Evolutionary conservation across 148 eudicot genomes (phyloP).

Genomic region (Camellia granthamiana): DNA sequence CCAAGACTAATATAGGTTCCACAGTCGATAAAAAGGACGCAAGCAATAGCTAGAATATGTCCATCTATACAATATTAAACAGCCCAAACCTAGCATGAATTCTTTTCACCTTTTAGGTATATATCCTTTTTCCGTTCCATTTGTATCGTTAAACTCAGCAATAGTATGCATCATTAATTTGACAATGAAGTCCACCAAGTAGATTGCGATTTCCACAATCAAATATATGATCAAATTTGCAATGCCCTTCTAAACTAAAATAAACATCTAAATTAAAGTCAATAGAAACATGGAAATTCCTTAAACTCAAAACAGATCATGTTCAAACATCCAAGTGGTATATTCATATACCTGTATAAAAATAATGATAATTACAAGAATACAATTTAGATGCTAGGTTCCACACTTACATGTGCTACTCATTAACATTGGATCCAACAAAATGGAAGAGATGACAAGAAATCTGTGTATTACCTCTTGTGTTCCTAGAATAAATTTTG

Average conservation of each 20-base stretch:
- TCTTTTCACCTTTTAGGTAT: neutral
- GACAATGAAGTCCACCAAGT: no score
- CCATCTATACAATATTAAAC: no score
- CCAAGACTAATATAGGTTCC: neutral
- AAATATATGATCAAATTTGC: neutral
- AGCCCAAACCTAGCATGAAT: neutral
- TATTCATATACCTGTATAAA: neutral
- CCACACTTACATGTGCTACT: neutral
- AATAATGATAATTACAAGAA: neutral
- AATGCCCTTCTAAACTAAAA: neutral
- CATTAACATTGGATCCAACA: neutral
- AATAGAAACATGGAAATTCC: neutral
- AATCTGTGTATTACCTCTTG: constrained; percentile 2
- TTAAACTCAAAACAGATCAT: neutral
- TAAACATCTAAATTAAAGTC: neutral
- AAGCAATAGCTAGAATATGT: no score
- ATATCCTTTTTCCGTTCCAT: neutral
- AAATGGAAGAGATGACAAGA: neutral
- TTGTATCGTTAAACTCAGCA: neutral
- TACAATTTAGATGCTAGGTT: neutral
- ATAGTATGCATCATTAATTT: neutral
- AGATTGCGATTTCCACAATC: no score
- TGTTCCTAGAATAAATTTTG: neutral
- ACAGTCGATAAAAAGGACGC: no score
- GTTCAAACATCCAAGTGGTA: constrained; percentile 5